Evolutionary conservation across 2,329 filamentous ascomycete genomes (phyloP), one percentile per base, ranked within the genome.

Genomic region (Aspergillus candidus): DNA sequence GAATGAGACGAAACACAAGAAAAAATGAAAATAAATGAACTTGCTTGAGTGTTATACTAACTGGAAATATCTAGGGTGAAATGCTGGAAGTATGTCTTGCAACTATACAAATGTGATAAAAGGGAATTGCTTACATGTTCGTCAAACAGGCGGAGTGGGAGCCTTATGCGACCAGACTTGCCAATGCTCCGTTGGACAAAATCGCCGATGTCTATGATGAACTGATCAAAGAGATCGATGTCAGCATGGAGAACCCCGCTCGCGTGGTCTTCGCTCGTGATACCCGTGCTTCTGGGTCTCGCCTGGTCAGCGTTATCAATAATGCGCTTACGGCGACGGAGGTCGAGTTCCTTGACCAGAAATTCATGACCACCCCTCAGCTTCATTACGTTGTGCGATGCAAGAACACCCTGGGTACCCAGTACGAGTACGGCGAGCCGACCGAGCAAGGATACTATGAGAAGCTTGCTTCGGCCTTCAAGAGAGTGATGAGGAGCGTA

Each of bases 301-400:
- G 80, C 46, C 82, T 98, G 18, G 86, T 90, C 27, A 75, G 79
- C 32, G 86, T 90, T 47, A 79, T 97, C 39, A 78, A 83, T 47
- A 85, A 88, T 60, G 88, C 88, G 13, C 75, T 97, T 52, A 82
- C 84, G 48, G 87, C 87, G 40, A 84, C 85, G 37, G 78, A 79
- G 44, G 81, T 84, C 43, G 80, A 88, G 48, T 84, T 80, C 62
- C 81, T 81, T 61, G 91, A 97, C 73, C 91, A 83, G 72, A 93
- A 91, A 69, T 83, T 90, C 63, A 76, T 96, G 60, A 97, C 93
- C 11, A 98, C 93, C 3, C 93, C 93, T n/a, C 93, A 97, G 72
- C 78, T 98, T 46, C 93, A 98, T 73, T 98, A 98, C 70, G 77
- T 97, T 52, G 91, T 91, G 29, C 87, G 93, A 53, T 94, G 90